A percentile compares a stretch with the other conserved stretches of the same genome.
These are phyloP conservation scores for Articulospora tetracladia DNA, from an alignment of 495 filamentous ascomycete species.

Conservation along the genomic window DNA sequence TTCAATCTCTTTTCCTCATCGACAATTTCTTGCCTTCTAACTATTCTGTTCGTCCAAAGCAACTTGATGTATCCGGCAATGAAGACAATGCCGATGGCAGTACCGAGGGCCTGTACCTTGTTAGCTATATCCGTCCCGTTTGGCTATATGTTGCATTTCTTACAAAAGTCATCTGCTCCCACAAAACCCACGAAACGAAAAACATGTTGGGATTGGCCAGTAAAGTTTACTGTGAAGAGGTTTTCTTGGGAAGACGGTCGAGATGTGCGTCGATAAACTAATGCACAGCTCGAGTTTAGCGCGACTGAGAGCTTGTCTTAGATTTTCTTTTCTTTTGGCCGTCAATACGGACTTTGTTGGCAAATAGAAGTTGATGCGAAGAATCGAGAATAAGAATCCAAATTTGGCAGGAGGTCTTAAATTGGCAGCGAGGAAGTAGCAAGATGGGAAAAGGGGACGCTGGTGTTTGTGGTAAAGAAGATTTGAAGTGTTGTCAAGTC, in stretches of 20 bases:
- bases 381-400: background rate
- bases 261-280: too few relatives aligned
- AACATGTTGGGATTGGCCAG: conserved; percentile 40
- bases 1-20: conserved; percentile 58
- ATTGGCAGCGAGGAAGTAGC: background rate
- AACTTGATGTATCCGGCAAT: conserved; percentile 50
- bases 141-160: conserved; percentile 30
- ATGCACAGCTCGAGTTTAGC: too few relatives aligned
- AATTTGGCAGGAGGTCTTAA: background rate
- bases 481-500: background rate
- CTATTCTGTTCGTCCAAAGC: conserved; percentile 57
- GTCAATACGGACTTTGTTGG: background rate
- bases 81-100: conserved; percentile 48
- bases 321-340: too few relatives aligned
- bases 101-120: conserved; percentile 36
- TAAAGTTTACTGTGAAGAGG: background rate
- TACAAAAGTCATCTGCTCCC: conserved; percentile 92
- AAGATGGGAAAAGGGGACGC: background rate
- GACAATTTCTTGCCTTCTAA: conserved; percentile 59
- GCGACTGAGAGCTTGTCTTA: too few relatives aligned
- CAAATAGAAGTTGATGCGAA: background rate
- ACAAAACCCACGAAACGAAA: conserved; percentile 75
- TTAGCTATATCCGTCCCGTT: background rate
- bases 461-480: background rate
- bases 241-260: background rate